A percentile compares a stretch with the other conserved stretches of the same genome.
phyloP scores from a whole-genome alignment of 2,329 filamentous ascomycete species.

The Stagonosporopsis cucurbitacearum region DNA sequence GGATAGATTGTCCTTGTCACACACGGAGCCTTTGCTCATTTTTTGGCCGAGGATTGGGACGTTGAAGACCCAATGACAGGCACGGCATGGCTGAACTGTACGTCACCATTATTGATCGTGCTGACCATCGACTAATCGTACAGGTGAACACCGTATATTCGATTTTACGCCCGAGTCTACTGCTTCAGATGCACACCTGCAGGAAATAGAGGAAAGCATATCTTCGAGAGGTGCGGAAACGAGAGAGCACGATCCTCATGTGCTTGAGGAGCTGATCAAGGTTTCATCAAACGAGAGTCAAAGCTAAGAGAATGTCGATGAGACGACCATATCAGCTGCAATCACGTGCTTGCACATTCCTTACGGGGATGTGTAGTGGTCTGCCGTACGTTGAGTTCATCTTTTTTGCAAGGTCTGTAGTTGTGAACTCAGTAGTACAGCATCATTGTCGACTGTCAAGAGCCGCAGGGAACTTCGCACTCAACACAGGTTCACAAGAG shows the following conservation, averaged over 20 bases:
- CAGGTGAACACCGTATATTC: slow-evolving; percentile 42
- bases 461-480: not conserved
- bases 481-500: not conserved
- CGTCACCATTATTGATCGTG: not conserved
- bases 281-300: slow-evolving; percentile 20
- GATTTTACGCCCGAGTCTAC: slow-evolving; percentile 36
- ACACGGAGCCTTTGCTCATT: slow-evolving; percentile 85
- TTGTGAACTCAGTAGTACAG: not conserved
- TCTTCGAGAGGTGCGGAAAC: slow-evolving; percentile 24
- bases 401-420: not conserved
- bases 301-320: not conserved
- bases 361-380: too few species aligned
- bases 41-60: slow-evolving; percentile 79
- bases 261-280: slow-evolving; percentile 36
- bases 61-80: slow-evolving; percentile 38
- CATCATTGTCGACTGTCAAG: too few species aligned
- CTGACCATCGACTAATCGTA: not conserved
- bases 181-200: slow-evolving; percentile 36
- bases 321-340: too few species aligned
- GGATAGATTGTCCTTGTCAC: slow-evolving; percentile 75
- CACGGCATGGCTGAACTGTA: slow-evolving; percentile 44
- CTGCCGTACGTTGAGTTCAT: not conserved
- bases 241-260: slow-evolving; percentile 37
- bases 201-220: slow-evolving; percentile 34
- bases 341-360: not conserved